Evolutionary conservation across 2,329 filamentous ascomycete genomes (phyloP), one percentile per base, ranked within the genome.

Genomic region (Beauveria rudraprayagi): DNA sequence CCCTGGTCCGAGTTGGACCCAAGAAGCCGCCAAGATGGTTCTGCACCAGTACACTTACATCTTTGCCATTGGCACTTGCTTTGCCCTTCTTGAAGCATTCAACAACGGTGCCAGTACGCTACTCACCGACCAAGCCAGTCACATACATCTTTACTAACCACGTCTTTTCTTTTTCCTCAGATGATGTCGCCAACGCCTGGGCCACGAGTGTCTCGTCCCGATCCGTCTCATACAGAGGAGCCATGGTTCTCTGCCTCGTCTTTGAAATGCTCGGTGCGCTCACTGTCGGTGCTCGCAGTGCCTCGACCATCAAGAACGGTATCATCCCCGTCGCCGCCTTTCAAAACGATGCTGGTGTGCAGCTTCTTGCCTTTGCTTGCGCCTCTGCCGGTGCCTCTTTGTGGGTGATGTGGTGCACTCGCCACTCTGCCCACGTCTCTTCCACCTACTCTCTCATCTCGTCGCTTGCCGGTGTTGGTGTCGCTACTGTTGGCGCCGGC

Each of bases 141-240:
- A 3, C 8, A 30, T 9, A 3, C 26, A 11, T 3, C 4, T n/a
- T 57, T 54, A 22, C 46, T 44, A 56, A 30, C 16, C n/a, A 5
- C 7, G 5, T 3, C 9, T 17, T 16, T 16, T 8, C 30, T 3
- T 17, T 16, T 16, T 8, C 30, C 24, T 41, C 22, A 88, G 85
- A 92, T 74, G 90, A 92, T 88, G 89, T 93, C 61, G 89, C 90
- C 70, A 93, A 93, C 76, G 78, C 89, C 56, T 92, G 88, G 87
- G 89, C 89, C 8, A 92, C 90, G 67, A 88, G 84, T 51, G 89
- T 92, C 62, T 92, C 89, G 22, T 92, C 89, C n/a, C 78, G 89
- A 59, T 92, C 89, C 66, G 80, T 91, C 69, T 79, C 85, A 2
- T 89, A 90, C 76, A 75, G 83, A 66, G 84, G 87, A 74, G 88